A percentile compares a stretch with the other conserved stretches of the same genome.
phyloP scores from a whole-genome alignment of 176 grass and related monocot genomes.

The Stipa capillata region DNA sequence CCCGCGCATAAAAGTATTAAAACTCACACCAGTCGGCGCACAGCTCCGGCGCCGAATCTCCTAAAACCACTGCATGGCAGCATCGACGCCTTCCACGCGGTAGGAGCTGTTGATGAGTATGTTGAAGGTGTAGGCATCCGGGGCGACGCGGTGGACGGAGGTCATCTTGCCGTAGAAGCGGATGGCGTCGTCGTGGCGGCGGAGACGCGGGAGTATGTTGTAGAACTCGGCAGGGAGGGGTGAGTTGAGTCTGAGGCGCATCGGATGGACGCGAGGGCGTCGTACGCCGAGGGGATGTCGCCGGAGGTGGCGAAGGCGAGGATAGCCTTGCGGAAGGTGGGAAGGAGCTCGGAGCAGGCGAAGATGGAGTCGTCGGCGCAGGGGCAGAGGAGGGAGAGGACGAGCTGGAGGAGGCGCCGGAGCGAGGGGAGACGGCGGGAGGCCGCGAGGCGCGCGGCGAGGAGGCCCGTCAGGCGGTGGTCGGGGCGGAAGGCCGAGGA shows the following conservation, averaged over 20 bases:
- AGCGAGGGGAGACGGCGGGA: slow-evolving; percentile 51
- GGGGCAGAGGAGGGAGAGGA: slow-evolving; percentile 53
- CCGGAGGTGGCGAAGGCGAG: slow-evolving; percentile 59
- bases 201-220: slow-evolving; percentile 38
- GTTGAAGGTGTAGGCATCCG: slow-evolving; percentile 67
- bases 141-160: slow-evolving; percentile 33
- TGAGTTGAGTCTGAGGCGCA: slow-evolving; percentile 52
- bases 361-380: slow-evolving; percentile 71
- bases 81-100: slow-evolving; percentile 30
- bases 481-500: slow-evolving; percentile 62
- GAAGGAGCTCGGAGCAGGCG: slow-evolving; percentile 59
- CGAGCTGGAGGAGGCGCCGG: slow-evolving; percentile 35
- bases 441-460: slow-evolving; percentile 36
- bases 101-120: slow-evolving; percentile 67
- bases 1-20: slow-evolving; percentile 73
- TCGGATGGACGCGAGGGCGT: slow-evolving; percentile 33
- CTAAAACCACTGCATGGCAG: slow-evolving; percentile 55
- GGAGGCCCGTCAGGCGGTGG: slow-evolving; percentile 46
- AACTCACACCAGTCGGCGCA: slow-evolving; percentile 47
- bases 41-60: slow-evolving; percentile 47
- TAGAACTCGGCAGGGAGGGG: slow-evolving; percentile 50
- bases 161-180: slow-evolving; percentile 54
- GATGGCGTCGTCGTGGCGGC: slow-evolving; percentile 38
- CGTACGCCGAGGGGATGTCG: slow-evolving; percentile 30
- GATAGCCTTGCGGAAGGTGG: slow-evolving; percentile 51